Evolutionary conservation across 495 filamentous ascomycete genomes (phyloP).

Genomic region (Trichoderma asperelloides): DNA sequence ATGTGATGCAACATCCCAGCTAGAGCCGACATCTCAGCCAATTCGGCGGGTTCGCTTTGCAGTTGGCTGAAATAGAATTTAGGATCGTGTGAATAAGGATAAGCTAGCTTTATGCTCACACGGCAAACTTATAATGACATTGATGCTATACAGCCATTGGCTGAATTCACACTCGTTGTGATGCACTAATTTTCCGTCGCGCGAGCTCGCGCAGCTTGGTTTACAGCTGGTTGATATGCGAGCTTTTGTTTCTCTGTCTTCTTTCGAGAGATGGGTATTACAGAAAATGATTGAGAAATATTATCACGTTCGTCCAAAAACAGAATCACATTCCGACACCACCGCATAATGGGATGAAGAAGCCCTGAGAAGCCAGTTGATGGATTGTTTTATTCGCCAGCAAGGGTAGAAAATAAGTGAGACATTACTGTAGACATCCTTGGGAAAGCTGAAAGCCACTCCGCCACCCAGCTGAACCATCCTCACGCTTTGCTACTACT

Average conservation of each 20-base stretch:
- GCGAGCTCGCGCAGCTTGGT: no score
- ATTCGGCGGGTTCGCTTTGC: conserved; percentile 1
- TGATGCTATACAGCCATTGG: no score
- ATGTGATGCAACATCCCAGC: not conserved
- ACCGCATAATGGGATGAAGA: not conserved
- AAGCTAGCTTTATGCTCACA: no score
- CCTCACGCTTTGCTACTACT: not conserved
- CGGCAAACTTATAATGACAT: no score
- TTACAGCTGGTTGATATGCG: no score
- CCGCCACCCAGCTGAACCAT: not conserved
- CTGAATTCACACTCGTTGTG: no score
- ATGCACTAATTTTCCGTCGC: no score
- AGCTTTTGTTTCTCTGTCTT: no score
- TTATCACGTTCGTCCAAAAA: no score
- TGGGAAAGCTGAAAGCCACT: not conserved
- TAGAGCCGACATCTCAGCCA: not conserved
- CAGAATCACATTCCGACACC: no score
- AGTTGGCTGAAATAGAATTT: not conserved
- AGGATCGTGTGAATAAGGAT: not conserved
- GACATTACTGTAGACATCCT: not conserved
- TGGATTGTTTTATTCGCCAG: not conserved
- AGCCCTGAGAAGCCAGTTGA: not conserved
- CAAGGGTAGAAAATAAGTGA: not conserved
- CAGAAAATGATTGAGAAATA: no score
- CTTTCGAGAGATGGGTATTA: no score